Base-by-base conservation (phyloP, 2,329 filamentous ascomycete genomes). In the Nakataea oryzae region DNA sequence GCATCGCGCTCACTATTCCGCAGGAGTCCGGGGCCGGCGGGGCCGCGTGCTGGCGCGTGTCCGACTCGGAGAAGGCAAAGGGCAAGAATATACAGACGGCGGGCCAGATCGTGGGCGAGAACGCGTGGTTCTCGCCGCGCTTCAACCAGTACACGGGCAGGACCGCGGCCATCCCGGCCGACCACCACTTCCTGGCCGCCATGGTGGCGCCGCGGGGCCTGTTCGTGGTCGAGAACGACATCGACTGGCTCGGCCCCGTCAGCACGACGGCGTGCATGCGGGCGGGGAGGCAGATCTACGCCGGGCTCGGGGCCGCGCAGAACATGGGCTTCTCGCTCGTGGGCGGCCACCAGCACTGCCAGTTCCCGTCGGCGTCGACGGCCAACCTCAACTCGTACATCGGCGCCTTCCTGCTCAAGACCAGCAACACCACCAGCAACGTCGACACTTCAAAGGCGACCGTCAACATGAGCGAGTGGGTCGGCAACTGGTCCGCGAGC, bases 11-110 rank as follows among this genome's bases (percentile, higher is more conserved):
- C 21, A 84, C 81, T 13, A 75, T 86, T 29, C 81, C 83, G 0
- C 82, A 86, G 69, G 82, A 86, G 72, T 82, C 81, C 21, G 83
- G 83, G 34, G 79, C 81, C 1, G 83, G 83, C 62, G 83, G 81
- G 30, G 76, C 81, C 17, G 81, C 80, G 7, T 85, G 82, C 74
- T 85, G 82, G 82, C 78, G 82, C 62, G 74, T 82, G 63, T 77
- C 75, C 0, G 76, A 80, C 66, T 70, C 71, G 27, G 71, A 83
- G 69, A 78, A 81, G 66, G 69, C 68, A 61, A 75, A 78, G 65
- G 81, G 81, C 59, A 76, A 78, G 70, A 81, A 81, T 68, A 81
- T 85, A 66, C 82, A 86, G 73, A 84, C 81, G 0, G 79, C 81
- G 0, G 69, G 74, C 28, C 74, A 85, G 72, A 85, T 86, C 65